These are phyloP conservation scores for Backusella psychrophila DNA, from an alignment of 192 early-diverging fungal species.

Conservation along the genomic window DNA sequence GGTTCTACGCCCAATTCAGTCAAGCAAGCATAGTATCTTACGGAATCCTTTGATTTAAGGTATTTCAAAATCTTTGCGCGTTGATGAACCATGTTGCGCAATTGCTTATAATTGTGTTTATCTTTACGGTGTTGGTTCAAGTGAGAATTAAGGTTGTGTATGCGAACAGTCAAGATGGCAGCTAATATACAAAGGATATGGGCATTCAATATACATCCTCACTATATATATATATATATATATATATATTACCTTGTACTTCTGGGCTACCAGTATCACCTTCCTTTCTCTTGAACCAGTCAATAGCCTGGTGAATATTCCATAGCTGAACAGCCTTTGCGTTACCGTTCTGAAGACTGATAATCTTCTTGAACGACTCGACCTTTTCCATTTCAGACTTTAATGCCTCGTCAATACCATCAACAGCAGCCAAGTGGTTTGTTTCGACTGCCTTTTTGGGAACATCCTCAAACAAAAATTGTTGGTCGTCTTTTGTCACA, in stretches of 20 bases:
- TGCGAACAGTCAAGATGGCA: slow-evolving; percentile 86
- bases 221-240: background rate
- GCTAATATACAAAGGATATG: slow-evolving; percentile 47
- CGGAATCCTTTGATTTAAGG: slow-evolving; percentile 67
- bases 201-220: background rate
- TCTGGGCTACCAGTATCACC: slow-evolving; percentile 90
- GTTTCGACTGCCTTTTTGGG: slow-evolving; percentile 38
- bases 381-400: slow-evolving; percentile 50
- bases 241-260: slow-evolving; percentile 74
- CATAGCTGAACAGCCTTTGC: slow-evolving; percentile 70
- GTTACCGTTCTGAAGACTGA: slow-evolving; percentile 81
- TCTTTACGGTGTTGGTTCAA: slow-evolving; percentile 82
- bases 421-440: slow-evolving; percentile 26
- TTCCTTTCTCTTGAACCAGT: slow-evolving; percentile 73
- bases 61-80: slow-evolving; percentile 87
- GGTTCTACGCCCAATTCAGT: slow-evolving; percentile 69
- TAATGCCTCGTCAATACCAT: slow-evolving; percentile 35
- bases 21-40: slow-evolving; percentile 68
- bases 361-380: slow-evolving; percentile 66
- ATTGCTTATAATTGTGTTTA: slow-evolving; percentile 81
- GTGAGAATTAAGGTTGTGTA: slow-evolving; percentile 84
- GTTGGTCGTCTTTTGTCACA: slow-evolving; percentile 43
- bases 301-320: slow-evolving; percentile 71
- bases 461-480: slow-evolving; percentile 46
- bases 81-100: slow-evolving; percentile 80